Evolutionary conservation across 441 rosid species (phyloP).

Genomic region (Macaranga tanarius): DNA sequence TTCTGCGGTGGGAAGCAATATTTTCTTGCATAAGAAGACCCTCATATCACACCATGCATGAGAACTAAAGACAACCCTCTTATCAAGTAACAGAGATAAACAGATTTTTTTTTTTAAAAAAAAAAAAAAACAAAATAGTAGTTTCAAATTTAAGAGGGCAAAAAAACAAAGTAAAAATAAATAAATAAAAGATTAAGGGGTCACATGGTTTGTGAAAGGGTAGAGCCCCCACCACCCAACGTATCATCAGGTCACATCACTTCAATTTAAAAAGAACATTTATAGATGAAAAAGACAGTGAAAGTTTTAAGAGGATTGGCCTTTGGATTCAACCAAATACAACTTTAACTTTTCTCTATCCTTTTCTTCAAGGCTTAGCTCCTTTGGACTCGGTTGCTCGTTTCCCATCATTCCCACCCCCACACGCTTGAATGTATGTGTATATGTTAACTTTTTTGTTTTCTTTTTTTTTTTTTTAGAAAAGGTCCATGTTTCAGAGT

Average conservation of each 20-base stretch:
- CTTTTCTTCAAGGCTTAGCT: neutral
- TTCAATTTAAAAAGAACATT: neutral
- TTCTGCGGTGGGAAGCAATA: too few species aligned
- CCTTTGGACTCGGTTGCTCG: neutral
- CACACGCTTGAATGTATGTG: too few species aligned
- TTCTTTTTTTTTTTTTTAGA: too few species aligned
- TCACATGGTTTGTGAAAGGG: slow-evolving; percentile 27
- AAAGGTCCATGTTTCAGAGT: too few species aligned
- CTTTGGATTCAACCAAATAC: slow-evolving; percentile 22
- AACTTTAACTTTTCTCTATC: neutral
- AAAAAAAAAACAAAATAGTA: neutral
- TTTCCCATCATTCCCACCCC: too few species aligned
- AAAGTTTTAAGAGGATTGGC: slow-evolving; percentile 7
- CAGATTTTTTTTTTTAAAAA: too few species aligned
- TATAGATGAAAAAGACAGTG: neutral
- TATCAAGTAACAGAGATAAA: neutral
- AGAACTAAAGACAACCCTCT: neutral
- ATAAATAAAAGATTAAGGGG: neutral
- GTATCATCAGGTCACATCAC: slow-evolving; percentile 14
- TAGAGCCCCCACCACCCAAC: slow-evolving; percentile 12
- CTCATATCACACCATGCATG: neutral
- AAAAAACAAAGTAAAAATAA: too few species aligned
- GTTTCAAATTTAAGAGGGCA: too few species aligned
- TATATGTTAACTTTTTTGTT: too few species aligned
- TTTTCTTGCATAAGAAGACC: neutral